phyloP scores from a whole-genome alignment of 441 rosid genomes.

The Viola pubescens region DNA sequence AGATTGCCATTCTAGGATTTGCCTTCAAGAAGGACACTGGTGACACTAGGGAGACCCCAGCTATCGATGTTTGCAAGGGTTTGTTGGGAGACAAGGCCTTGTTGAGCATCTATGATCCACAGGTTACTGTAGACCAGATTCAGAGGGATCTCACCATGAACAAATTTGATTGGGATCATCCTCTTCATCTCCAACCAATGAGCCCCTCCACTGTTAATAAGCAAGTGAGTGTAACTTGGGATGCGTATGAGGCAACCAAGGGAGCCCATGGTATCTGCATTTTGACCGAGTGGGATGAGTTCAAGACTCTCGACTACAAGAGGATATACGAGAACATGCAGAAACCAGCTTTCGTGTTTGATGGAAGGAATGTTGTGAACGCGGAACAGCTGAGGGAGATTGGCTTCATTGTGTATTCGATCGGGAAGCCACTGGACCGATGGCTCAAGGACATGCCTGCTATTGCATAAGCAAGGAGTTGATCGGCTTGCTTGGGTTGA shows the following conservation, averaged over 20 bases:
- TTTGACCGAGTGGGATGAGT: constrained; percentile 95
- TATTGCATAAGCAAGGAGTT: constrained; percentile 41
- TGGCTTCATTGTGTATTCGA: constrained; percentile 88
- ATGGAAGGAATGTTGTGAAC: constrained; percentile 69
- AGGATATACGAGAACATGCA: constrained; percentile 75
- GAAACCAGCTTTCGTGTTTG: constrained; percentile 86
- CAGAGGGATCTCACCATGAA: constrained; percentile 88
- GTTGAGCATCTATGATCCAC: constrained; percentile 90
- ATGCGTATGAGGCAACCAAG: constrained; percentile 79
- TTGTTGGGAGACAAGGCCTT: constrained; percentile 81
- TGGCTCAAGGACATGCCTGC: constrained; percentile 99
- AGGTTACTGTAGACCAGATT: constrained; percentile 86
- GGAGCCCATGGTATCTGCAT: constrained; percentile 89
- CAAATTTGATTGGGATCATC: constrained; percentile 96
- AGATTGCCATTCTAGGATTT: constrained; percentile 76
- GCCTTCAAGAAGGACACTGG: constrained; percentile 98
- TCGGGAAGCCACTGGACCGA: constrained; percentile 84
- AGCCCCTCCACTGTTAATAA: constrained; percentile 60
- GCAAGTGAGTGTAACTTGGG: constrained; percentile 69
- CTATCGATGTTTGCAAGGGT: constrained; percentile 95
- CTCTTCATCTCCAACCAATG: constrained; percentile 83
- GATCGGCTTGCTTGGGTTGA: neutral
- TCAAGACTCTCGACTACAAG: constrained; percentile 75
- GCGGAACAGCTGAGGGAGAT: constrained; percentile 67
- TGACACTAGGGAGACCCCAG: constrained; percentile 92